Evolutionary conservation across 2,329 filamentous ascomycete genomes (phyloP), one percentile per base, ranked within the genome.

Genomic region (Diaporthe batatas): DNA sequence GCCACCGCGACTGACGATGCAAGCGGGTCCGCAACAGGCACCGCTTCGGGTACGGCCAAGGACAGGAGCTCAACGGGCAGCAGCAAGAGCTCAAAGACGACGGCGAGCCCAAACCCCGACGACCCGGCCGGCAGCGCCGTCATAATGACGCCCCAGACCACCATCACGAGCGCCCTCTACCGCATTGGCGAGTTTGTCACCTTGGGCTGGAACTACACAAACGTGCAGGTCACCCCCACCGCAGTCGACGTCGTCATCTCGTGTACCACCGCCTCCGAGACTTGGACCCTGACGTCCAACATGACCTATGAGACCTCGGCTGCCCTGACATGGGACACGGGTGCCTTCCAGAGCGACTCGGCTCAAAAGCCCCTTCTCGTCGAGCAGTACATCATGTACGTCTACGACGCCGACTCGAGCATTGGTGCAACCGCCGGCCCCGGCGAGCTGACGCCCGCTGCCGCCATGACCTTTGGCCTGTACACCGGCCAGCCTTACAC

Each of bases 161-260:
- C 83, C 3, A 79, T 81, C 14, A 83, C 84, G 34, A 83, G 84
- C 12, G 83, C 86, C 73, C 84, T 90, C 53, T 91, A 89, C 85
- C 89, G 89, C 78, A 89, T 92, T 74, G 87, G 88, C 74, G 86
- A 91, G 77, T 83, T 83, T 57, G 83, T 91, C 55, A 91, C 89
- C 18, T 90, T 88, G 81, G 86, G 82, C 59, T 92, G 90, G 90
- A 92, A 92, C 82, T 92, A 91, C 83, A 92, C 91, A 4, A 87
- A 86, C 57, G 80, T 92, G 39, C 83, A 85, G 71, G 89, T 83
- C 34, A 87, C 84, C 1, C 91, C 91, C 2, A 90, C 88, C 3
- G 90, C 89, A 53, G 78, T 92, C 72, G 89, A 92, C 75, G 83
- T 92, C 18, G 80, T 91, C 72, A 84, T 90, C 44, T 89, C 87